Conservation (phyloP, 2,329 filamentous ascomycete genomes). For the Dryadomyces quercivorus region DNA sequence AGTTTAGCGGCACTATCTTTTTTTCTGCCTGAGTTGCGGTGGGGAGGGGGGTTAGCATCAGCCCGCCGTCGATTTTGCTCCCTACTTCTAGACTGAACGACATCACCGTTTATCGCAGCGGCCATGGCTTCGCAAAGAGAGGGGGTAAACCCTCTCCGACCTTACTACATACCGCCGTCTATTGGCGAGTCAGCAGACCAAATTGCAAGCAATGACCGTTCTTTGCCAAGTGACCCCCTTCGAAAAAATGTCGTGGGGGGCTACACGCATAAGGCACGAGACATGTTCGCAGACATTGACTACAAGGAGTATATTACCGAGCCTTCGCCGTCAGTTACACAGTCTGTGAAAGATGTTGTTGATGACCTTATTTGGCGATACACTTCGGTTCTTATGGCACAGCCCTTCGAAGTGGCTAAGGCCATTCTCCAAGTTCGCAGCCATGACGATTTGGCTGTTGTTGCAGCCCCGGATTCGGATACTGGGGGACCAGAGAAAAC, state of each 20-base stretch:
- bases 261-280: slow-evolving; percentile 58
- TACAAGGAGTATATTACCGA: slow-evolving; percentile 80
- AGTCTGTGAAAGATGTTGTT: slow-evolving; percentile 62
- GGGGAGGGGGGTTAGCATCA: not conserved
- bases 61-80: not conserved
- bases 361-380: slow-evolving; percentile 91
- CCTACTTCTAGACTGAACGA: not conserved
- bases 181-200: slow-evolving; percentile 33
- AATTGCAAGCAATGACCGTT: slow-evolving; percentile 21
- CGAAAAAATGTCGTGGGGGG: not conserved
- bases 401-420: slow-evolving; percentile 96
- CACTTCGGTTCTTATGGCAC: slow-evolving; percentile 73
- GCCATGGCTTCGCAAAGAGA: slow-evolving; percentile 32
- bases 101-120: not conserved
- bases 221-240: not conserved
- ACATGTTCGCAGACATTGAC: slow-evolving; percentile 82
- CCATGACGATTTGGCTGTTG: slow-evolving; percentile 35
- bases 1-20: not conserved
- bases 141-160: slow-evolving; percentile 51
- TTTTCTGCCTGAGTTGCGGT: not conserved
- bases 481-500: not conserved
- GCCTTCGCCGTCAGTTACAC: slow-evolving; percentile 59
- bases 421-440: slow-evolving; percentile 69
- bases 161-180: slow-evolving; percentile 56
- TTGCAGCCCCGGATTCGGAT: not conserved